These are phyloP conservation scores for Knoxdaviesia capensis DNA, from an alignment of 2,329 filamentous ascomycete genomes.

Conservation along the genomic window DNA sequence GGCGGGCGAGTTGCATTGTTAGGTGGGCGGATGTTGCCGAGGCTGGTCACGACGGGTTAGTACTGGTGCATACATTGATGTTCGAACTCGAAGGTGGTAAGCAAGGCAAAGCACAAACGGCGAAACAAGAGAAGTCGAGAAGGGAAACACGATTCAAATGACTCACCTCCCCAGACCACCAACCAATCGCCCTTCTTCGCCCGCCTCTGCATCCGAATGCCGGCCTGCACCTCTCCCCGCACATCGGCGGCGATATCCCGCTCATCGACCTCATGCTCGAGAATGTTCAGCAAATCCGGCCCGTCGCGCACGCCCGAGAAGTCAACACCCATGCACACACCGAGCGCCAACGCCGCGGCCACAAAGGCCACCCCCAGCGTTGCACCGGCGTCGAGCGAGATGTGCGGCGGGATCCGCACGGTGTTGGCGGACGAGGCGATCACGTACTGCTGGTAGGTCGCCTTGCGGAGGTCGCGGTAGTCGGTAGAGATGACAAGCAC, in stretches of 20 bases:
- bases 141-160: slow-evolving; percentile 2
- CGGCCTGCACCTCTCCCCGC: slow-evolving; percentile 37
- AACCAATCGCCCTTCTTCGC: slow-evolving; percentile 46
- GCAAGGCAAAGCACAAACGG: neutral
- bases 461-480: slow-evolving; percentile 52
- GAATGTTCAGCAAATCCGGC: slow-evolving; percentile 34
- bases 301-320: slow-evolving; percentile 32
- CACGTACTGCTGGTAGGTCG: slow-evolving; percentile 50
- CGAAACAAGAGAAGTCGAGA: neutral
- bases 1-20: slow-evolving; percentile 45
- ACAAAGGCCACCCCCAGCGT: slow-evolving; percentile 53
- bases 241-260: slow-evolving; percentile 37
- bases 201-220: slow-evolving; percentile 29
- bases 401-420: slow-evolving; percentile 33
- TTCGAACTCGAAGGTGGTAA: neutral
- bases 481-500: slow-evolving; percentile 52
- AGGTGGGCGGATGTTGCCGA: slow-evolving; percentile 52
- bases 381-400: slow-evolving; percentile 34
- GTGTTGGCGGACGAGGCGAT: slow-evolving; percentile 45
- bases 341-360: slow-evolving; percentile 44
- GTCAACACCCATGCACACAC: slow-evolving; percentile 49
- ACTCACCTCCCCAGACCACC: slow-evolving; percentile 49
- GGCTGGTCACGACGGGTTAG: slow-evolving; percentile 12
- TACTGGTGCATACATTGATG: neutral
- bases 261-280: slow-evolving; percentile 23